Evolutionary conservation across 306 rosid species (phyloP).

Genomic region (Echinosophora koreensis): DNA sequence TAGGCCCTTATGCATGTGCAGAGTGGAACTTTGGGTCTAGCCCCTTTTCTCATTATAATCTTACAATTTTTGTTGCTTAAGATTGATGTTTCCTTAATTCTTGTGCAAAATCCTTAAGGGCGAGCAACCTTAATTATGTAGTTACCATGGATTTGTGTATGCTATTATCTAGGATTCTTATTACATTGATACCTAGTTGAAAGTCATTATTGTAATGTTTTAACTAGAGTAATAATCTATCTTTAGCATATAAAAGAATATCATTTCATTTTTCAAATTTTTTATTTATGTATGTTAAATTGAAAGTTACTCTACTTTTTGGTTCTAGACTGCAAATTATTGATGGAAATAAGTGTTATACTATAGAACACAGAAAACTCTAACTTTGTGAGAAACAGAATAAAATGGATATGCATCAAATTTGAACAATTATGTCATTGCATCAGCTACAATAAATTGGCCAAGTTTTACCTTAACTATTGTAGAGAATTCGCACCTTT

Average conservation of each 20-base stretch:
- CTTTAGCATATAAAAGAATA: neutral
- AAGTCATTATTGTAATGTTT: neutral
- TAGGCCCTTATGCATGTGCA: slow-evolving; percentile 96
- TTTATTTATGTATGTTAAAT: slow-evolving; percentile 6
- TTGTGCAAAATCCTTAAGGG: too few species aligned
- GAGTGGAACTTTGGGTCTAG: slow-evolving; percentile 98
- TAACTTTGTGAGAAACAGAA: neutral
- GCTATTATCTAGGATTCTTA: slow-evolving; percentile 23
- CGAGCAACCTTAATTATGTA: neutral
- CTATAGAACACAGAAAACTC: neutral
- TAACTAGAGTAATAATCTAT: neutral
- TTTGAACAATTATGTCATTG: slow-evolving; percentile 8
- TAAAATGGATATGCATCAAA: slow-evolving; percentile 31
- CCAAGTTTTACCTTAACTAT: slow-evolving; percentile 21
- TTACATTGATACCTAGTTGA: slow-evolving; percentile 18
- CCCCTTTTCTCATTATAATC: slow-evolving; percentile 43
- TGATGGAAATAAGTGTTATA: slow-evolving; percentile 28
- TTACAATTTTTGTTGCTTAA: slow-evolving; percentile 21
- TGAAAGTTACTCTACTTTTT: slow-evolving; percentile 14
- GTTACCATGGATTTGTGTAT: neutral
- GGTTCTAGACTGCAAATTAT: neutral
- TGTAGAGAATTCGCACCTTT: neutral
- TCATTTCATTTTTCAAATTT: neutral
- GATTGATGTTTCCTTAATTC: slow-evolving; percentile 21
- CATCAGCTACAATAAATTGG: slow-evolving; percentile 34